phyloP scores from a whole-genome alignment of 23 red algal genomes.

The Chondrus crispus region DNA sequence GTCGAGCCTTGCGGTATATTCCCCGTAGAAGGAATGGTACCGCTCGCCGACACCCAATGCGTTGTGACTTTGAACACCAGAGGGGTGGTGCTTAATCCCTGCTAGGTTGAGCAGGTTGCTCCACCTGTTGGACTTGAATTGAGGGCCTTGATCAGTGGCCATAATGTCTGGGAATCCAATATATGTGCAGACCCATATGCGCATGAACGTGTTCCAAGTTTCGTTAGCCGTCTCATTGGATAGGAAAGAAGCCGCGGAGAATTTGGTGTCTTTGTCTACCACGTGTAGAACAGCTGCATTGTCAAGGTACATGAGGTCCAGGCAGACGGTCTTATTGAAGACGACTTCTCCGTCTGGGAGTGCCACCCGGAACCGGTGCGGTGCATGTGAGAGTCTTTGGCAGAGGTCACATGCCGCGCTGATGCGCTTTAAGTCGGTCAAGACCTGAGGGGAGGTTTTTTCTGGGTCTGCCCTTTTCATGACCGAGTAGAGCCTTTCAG shows the following conservation, averaged over 20 bases:
- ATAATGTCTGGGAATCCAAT: background rate
- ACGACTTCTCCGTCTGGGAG: background rate
- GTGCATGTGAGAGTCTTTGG: background rate
- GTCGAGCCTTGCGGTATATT: background rate
- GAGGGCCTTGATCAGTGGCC: background rate
- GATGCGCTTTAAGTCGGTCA: background rate
- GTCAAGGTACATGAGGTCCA: background rate
- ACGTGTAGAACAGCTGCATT: background rate
- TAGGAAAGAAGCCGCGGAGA: background rate
- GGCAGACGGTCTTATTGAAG: background rate
- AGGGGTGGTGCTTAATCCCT: background rate
- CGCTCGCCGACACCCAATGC: background rate
- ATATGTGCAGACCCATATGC: background rate
- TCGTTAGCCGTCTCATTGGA: background rate
- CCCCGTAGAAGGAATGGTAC: background rate
- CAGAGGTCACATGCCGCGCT: background rate
- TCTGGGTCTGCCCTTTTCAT: background rate
- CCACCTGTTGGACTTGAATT: background rate
- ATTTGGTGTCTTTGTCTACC: slow-evolving; percentile 1
- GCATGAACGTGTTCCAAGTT: background rate
- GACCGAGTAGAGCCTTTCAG: background rate
- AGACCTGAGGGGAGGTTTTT: background rate
- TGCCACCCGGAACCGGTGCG: background rate
- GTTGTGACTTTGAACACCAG: background rate
- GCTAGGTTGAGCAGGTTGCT: background rate